Base-by-base conservation (phyloP, 225 moss, liverwort and hornwort genomes). In the Ulota crispa region DNA sequence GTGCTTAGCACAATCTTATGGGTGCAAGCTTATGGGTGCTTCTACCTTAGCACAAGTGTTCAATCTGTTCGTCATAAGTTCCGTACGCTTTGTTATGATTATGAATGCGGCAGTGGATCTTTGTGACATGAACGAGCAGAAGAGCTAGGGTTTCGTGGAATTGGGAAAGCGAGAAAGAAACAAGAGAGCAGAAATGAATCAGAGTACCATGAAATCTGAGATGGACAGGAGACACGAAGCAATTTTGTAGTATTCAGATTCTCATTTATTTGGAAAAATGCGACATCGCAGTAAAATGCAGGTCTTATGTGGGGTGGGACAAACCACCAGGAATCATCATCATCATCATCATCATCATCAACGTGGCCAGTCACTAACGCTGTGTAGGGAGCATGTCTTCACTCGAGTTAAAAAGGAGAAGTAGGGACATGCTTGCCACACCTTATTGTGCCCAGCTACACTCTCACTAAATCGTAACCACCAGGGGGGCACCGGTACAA, bases 401-500 rank as follows among this genome's bases (percentile, higher is more conserved):
- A 85, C 87, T 89, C 79, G 12, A 31, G 66, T 56, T 16, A 50
- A 50, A 50, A 50, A 56, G 57, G 57, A 54, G 73, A 73, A 86
- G 86, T 82, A 81, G 68, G 84, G 80, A 90, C 81, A 88, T 88
- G 90, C 90, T 86, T 72, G 82, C 88, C 86, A 70, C 86, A 88
- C 82, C 83, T 88, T 88, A 80, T 82, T 82, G 87, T 62, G 81
- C 70, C 76, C 67, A 71, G 53, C 71, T 82, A 78, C 41, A 71
- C 76, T 86, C 78, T 75, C 70, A 60, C 70, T 83, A 60, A 64
- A 70, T 79, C 30, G 21, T 75, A 42, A 82, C 62, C 78, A 73
- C 82, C 50, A n/a, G n/a, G n/a, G n/a, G 62, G 78, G 37, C 54
- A 83, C 83, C 76, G 66, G 75, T 76, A 86, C 76, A 83, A 70